These are phyloP conservation scores for Ricinus communis DNA, from an alignment of 345 rosid genomes.

Conservation along the genomic window DNA sequence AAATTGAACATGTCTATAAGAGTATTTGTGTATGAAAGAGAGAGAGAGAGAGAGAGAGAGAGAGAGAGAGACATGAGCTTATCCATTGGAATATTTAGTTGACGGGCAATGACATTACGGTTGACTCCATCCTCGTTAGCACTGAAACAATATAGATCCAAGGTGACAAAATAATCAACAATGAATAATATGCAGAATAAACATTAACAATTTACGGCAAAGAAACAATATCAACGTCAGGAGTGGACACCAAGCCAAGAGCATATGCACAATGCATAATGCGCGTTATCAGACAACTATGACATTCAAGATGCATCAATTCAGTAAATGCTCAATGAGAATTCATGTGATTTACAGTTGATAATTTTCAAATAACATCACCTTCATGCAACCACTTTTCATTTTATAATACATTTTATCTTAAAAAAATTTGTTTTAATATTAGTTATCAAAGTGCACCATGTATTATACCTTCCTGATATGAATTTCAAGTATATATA, in stretches of 20 bases:
- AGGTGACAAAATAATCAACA: not conserved
- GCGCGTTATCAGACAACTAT: not conserved
- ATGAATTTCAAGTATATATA: too few relatives aligned
- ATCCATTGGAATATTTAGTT: constrained; percentile 52
- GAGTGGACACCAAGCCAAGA: not conserved
- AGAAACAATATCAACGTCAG: not conserved
- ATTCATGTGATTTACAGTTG: not conserved
- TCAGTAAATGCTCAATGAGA: too few relatives aligned
- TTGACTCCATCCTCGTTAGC: constrained; percentile 61
- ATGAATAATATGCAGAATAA: not conserved
- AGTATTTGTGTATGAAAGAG: too few relatives aligned
- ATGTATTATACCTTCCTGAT: not conserved
- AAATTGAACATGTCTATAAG: not conserved
- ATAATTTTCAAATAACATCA: not conserved
- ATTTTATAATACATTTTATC: not conserved
- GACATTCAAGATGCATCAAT: not conserved
- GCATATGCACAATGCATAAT: not conserved
- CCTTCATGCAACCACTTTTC: not conserved
- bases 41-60: constrained; percentile 12
- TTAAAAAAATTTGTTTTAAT: not conserved
- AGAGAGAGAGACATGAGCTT: constrained; percentile 57
- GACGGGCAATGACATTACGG: constrained; percentile 50
- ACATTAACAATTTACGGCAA: not conserved
- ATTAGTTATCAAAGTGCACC: not conserved
- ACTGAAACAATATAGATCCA: constrained; percentile 33